Percentiles rank a stretch among this genome's conserved stretches.
Evolutionary conservation across 257 asterid species (phyloP).

Genomic region (Echites panduratus): DNA sequence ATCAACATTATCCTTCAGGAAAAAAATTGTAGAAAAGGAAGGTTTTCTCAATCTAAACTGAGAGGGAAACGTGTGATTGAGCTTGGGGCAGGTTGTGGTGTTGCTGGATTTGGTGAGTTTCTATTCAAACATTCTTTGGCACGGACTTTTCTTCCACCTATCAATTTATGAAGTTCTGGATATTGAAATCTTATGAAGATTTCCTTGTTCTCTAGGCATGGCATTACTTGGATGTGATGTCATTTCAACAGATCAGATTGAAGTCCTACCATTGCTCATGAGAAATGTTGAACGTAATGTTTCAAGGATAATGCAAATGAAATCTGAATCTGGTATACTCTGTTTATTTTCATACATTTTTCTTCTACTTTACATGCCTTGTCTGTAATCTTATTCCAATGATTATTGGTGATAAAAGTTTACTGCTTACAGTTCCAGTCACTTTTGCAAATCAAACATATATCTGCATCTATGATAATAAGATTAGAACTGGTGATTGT

Average conservation of each 20-base stretch:
- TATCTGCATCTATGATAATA: background rate
- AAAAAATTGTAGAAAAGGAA: constrained; percentile 82
- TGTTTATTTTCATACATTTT: background rate
- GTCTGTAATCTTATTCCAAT: background rate
- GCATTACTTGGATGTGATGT: constrained; percentile 94
- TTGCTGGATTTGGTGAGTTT: constrained; percentile 84
- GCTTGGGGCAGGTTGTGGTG: constrained; percentile 99
- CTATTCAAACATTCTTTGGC: constrained; percentile 5
- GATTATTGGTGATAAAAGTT: background rate
- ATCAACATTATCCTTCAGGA: constrained; percentile 42
- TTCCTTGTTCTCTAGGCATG: constrained; percentile 61
- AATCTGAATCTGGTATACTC: constrained; percentile 48
- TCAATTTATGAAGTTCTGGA: constrained; percentile 2
- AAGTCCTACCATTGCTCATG: constrained; percentile 88
- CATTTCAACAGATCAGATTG: constrained; percentile 84
- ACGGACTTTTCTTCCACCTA: constrained; percentile 2
- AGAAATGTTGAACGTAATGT: constrained; percentile 81
- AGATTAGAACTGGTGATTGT: background rate
- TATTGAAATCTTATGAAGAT: constrained; percentile 12
- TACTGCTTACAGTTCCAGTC: background rate
- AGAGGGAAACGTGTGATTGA: constrained; percentile 93
- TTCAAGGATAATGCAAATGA: constrained; percentile 67
- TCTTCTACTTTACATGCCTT: background rate
- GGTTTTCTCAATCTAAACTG: constrained; percentile 76
- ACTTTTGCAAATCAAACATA: too few species aligned